phyloP scores from a whole-genome alignment of 805 yeast genomes.

The Candida vartiovaarae region DNA sequence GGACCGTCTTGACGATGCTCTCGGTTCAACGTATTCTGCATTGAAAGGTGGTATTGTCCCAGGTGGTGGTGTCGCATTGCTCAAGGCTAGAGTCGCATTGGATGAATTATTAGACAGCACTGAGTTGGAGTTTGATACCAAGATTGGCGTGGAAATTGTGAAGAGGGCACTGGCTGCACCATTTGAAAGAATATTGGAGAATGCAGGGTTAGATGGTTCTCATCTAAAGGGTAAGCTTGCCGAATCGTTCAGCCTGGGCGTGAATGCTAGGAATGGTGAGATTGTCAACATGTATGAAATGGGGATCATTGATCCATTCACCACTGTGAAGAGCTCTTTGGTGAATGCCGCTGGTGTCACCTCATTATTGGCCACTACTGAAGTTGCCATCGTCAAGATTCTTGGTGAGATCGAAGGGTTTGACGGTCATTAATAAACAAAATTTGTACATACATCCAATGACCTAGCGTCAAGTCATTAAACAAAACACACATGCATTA shows the following conservation, averaged over 20 bases:
- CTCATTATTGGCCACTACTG: slow-evolving; percentile 93
- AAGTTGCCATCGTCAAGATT: slow-evolving; percentile 95
- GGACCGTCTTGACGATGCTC: slow-evolving; percentile 97
- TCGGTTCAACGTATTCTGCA: slow-evolving; percentile 98
- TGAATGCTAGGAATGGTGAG: slow-evolving; percentile 87
- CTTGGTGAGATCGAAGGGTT: slow-evolving; percentile 30
- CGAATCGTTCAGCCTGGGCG: slow-evolving; percentile 71
- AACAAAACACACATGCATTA: not conserved
- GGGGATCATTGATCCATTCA: slow-evolving; percentile 98
- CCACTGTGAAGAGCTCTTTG: slow-evolving; percentile 93
- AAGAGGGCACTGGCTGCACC: slow-evolving; percentile 91
- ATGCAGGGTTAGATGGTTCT: slow-evolving; percentile 90
- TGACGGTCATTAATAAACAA: slow-evolving; percentile 4
- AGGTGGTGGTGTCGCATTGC: slow-evolving; percentile 98
- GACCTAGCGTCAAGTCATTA: not conserved
- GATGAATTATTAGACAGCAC: slow-evolving; percentile 39
- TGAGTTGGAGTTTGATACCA: slow-evolving; percentile 73
- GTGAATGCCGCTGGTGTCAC: slow-evolving; percentile 98
- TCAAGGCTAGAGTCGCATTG: slow-evolving; percentile 80
- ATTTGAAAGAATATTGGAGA: slow-evolving; percentile 90
- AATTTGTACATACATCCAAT: not conserved
- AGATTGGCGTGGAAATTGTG: slow-evolving; percentile 91
- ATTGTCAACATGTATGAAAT: slow-evolving; percentile 93
- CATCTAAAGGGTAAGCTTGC: slow-evolving; percentile 53
- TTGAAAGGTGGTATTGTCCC: slow-evolving; percentile 98